A percentile compares a stretch with the other conserved stretches of the same genome.
Conservation (phyloP, 441 rosid genomes). For the Jatropha multifida region DNA sequence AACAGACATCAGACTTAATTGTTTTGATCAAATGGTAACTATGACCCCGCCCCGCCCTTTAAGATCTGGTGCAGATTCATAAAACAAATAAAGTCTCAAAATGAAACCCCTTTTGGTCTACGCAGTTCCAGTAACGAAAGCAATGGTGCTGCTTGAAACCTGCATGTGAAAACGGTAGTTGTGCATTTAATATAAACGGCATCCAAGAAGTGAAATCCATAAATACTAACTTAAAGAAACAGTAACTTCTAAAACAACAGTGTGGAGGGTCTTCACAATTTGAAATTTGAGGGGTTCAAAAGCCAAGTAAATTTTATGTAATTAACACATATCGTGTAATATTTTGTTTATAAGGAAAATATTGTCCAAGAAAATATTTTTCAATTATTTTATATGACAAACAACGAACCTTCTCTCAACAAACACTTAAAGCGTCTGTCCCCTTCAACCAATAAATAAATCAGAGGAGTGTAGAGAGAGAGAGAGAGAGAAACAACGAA, state of each 20-base stretch:
- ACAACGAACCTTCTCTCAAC: constrained; percentile 18
- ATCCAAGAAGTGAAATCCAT: constrained; percentile 20
- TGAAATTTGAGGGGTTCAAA: not conserved
- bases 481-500: not conserved
- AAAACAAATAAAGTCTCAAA: constrained; percentile 29
- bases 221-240: not conserved
- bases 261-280: constrained; percentile 6
- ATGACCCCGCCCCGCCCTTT: not conserved
- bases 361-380: constrained; percentile 29
- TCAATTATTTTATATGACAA: constrained; percentile 16
- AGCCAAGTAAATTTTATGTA: constrained; percentile 15
- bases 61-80: constrained; percentile 27
- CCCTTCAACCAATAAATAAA: constrained; percentile 29
- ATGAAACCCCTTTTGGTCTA: constrained; percentile 11
- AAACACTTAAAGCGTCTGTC: constrained; percentile 32
- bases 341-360: constrained; percentile 1
- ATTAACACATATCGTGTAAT: not conserved
- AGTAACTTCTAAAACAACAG: constrained; percentile 22
- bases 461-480: not conserved
- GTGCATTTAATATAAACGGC: constrained; percentile 39
- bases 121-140: constrained; percentile 27
- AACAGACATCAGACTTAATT: constrained; percentile 42
- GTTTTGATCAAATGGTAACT: constrained; percentile 19
- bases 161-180: constrained; percentile 40
- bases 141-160: constrained; percentile 17